A percentile compares a stretch with the other conserved stretches of the same genome.
These are phyloP conservation scores for Limnanthes douglasii DNA, from an alignment of 345 rosid species.

Conservation along the genomic window DNA sequence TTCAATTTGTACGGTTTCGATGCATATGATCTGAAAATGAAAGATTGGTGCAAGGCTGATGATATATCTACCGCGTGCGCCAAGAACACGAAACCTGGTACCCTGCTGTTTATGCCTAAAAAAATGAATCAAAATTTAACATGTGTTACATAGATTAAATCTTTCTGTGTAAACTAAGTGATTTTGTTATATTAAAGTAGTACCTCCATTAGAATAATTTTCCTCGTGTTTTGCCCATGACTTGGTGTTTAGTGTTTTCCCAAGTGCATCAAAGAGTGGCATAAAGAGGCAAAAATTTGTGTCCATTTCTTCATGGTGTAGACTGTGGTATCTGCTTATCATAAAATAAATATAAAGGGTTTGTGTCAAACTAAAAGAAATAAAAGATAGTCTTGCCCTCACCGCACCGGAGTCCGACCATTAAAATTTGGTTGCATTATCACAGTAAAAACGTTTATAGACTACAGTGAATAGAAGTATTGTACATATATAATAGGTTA, in stretches of 20 bases:
- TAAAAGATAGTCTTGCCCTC: too few relatives aligned
- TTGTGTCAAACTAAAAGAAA: slow-evolving; percentile 4
- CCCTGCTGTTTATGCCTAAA: slow-evolving; percentile 32
- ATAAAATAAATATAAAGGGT: slow-evolving; percentile 5
- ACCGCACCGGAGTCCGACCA: too few relatives aligned
- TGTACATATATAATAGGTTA: slow-evolving; percentile 4
- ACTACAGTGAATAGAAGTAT: not conserved
- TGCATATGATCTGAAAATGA: slow-evolving; percentile 35
- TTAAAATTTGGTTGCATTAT: too few relatives aligned
- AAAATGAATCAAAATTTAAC: not conserved
- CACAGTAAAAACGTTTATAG: too few relatives aligned
- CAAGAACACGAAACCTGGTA: slow-evolving; percentile 86
- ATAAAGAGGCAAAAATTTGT: slow-evolving; percentile 92
- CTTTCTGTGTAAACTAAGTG: too few relatives aligned
- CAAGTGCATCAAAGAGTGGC: slow-evolving; percentile 77
- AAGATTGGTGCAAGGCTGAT: slow-evolving; percentile 54
- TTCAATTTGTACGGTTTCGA: slow-evolving; percentile 36
- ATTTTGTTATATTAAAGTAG: too few relatives aligned
- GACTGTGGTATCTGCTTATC: slow-evolving; percentile 78
- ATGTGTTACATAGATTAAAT: not conserved
- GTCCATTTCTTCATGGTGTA: slow-evolving; percentile 65
- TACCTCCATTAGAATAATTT: slow-evolving; percentile 36
- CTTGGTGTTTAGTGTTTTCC: slow-evolving; percentile 50
- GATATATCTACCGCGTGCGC: slow-evolving; percentile 79
- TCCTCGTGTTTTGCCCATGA: slow-evolving; percentile 67